Evolutionary conservation across 257 asterid genomes (phyloP).

Genomic region (Knoxia roxburghii): DNA sequence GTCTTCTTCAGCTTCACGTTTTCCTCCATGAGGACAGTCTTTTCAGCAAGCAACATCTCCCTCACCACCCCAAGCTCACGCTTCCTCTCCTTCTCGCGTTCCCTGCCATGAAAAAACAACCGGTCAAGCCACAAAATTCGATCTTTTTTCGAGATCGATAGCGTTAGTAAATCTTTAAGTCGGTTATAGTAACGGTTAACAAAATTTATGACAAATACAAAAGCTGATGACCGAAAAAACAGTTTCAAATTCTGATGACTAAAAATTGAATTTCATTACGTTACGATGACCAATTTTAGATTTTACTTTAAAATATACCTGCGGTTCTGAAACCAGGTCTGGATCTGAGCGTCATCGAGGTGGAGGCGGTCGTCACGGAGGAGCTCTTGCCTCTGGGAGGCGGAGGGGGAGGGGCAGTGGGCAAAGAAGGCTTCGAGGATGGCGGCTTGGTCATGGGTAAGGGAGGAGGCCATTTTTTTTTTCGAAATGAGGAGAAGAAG

Average conservation of each 20-base stretch:
- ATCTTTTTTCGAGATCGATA: no score
- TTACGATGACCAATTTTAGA: no score
- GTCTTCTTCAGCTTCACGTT: slow-evolving; percentile 24
- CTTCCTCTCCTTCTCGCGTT: no score
- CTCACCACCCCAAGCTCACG: slow-evolving; percentile 18
- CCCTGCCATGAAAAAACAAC: no score
- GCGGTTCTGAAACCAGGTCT: slow-evolving; percentile 60
- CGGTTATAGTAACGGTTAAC: no score
- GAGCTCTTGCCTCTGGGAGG: slow-evolving; percentile 27
- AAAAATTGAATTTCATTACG: no score
- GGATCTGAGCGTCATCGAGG: slow-evolving; percentile 34
- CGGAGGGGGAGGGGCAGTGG: slow-evolving; percentile 33
- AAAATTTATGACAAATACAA: no score
- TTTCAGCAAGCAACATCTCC: slow-evolving; percentile 23
- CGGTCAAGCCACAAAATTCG: no score
- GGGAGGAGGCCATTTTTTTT: not conserved
- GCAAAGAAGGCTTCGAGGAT: slow-evolving; percentile 39
- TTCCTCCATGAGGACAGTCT: slow-evolving; percentile 27
- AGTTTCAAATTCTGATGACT: no score
- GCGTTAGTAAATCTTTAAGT: no score
- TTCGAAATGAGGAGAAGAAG: no score
- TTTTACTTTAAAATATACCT: slow-evolving; percentile 31
- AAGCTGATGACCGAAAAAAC: no score
- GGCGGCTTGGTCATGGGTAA: slow-evolving; percentile 27
- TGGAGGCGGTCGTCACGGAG: slow-evolving; percentile 19